phyloP scores from a whole-genome alignment of 2,329 filamentous ascomycete species.

The Paecilomyces sp. region DNA sequence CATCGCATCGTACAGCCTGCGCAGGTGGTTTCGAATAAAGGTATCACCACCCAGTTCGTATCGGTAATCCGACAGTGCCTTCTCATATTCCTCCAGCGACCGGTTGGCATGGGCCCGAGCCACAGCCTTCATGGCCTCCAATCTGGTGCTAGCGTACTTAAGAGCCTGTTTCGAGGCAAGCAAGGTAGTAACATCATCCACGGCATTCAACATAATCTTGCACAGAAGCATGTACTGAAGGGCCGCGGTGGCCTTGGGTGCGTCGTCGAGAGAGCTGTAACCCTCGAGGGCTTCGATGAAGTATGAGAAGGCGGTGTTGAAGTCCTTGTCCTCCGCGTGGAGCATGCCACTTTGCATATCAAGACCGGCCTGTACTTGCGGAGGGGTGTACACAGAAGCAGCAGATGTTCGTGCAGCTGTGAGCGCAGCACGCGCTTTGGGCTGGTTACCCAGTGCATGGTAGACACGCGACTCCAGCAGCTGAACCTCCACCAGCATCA shows the following conservation, averaged over 20 bases:
- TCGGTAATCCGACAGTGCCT: constrained; percentile 79
- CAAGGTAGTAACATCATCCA: constrained; percentile 90
- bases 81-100: constrained; percentile 94
- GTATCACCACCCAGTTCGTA: constrained; percentile 90
- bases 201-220: constrained; percentile 98
- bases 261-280: constrained; percentile 88
- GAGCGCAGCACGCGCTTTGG: constrained; percentile 89
- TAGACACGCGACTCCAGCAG: constrained; percentile 95
- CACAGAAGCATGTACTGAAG: constrained; percentile 99
- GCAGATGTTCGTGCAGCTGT: constrained; percentile 92
- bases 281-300: constrained; percentile 98
- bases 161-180: constrained; percentile 95
- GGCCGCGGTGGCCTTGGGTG: constrained; percentile 84
- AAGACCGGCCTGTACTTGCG: constrained; percentile 86
- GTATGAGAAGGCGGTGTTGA: constrained; percentile 97
- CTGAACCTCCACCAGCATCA: constrained; percentile 95
- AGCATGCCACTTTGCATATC: constrained; percentile 99
- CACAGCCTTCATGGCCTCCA: constrained; percentile 99
- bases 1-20: constrained; percentile 95
- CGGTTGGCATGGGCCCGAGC: constrained; percentile 92
- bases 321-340: constrained; percentile 96
- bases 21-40: constrained; percentile 95
- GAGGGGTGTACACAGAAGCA: constrained; percentile 94
- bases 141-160: constrained; percentile 89
- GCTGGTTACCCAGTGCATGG: constrained; percentile 91